Conservation (phyloP, 148 eudicot genomes). For the Diospyros kaki region DNA sequence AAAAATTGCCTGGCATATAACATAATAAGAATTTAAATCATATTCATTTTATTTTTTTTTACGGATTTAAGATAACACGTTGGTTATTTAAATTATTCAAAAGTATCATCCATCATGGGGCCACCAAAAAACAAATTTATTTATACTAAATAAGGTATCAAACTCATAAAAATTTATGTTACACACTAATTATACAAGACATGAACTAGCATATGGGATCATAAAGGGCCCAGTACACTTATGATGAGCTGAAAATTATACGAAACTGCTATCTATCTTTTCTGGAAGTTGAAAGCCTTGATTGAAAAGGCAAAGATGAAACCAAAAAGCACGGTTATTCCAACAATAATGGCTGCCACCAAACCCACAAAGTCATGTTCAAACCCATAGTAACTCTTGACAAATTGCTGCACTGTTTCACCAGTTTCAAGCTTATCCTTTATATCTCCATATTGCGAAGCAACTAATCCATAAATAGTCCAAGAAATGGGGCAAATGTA, state of each 20-base stretch:
- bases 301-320: constrained; percentile 38
- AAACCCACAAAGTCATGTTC: constrained; percentile 27
- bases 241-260: not conserved
- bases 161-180: too few relatives aligned
- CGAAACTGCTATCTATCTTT: constrained; percentile 22
- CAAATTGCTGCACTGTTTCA: constrained; percentile 19
- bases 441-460: constrained; percentile 36
- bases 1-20: too few relatives aligned
- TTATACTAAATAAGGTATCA: too few relatives aligned
- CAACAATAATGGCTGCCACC: constrained; percentile 26
- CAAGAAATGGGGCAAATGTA: constrained; percentile 30
- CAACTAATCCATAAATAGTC: constrained; percentile 36
- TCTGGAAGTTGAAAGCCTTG: constrained; percentile 41
- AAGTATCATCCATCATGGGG: too few relatives aligned
- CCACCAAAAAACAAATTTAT: too few relatives aligned
- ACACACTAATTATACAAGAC: too few relatives aligned
- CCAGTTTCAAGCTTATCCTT: not conserved
- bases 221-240: too few relatives aligned
- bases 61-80: too few relatives aligned
- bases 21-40: too few relatives aligned
- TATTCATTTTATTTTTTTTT: too few relatives aligned
- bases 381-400: constrained; percentile 24
- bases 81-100: too few relatives aligned
- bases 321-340: constrained; percentile 24
- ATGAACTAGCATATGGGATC: too few relatives aligned